Evolutionary conservation across 441 rosid species (phyloP).

Genomic region (Brassica balearica): DNA sequence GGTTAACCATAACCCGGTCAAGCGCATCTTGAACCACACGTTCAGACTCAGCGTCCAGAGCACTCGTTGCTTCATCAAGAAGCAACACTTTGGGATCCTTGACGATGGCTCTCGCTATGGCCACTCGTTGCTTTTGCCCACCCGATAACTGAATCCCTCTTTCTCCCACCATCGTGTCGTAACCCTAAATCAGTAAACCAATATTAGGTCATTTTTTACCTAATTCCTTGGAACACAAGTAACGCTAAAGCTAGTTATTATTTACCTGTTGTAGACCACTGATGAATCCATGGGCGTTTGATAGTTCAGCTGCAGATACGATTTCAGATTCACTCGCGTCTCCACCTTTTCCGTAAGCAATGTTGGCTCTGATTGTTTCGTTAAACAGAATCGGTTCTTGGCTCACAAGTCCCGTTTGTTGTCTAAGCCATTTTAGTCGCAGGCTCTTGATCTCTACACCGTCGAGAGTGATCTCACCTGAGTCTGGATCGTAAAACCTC

Average conservation of each 20-base stretch:
- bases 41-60: slow-evolving; percentile 77
- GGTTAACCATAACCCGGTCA: slow-evolving; percentile 63
- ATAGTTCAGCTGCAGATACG: slow-evolving; percentile 45
- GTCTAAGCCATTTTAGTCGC: slow-evolving; percentile 49
- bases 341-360: slow-evolving; percentile 51
- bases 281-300: slow-evolving; percentile 49
- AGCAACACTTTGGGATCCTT: slow-evolving; percentile 67
- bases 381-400: slow-evolving; percentile 57
- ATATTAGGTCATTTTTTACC: slow-evolving; percentile 16
- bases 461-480: slow-evolving; percentile 50
- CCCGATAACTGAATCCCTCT: slow-evolving; percentile 75
- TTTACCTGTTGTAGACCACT: slow-evolving; percentile 47
- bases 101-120: slow-evolving; percentile 75
- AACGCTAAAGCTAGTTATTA: slow-evolving; percentile 18
- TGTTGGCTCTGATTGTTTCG: slow-evolving; percentile 52
- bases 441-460: slow-evolving; percentile 46
- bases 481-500: slow-evolving; percentile 49
- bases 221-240: neutral
- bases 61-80: slow-evolving; percentile 80
- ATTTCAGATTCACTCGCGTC: slow-evolving; percentile 50
- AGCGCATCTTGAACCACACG: slow-evolving; percentile 76
- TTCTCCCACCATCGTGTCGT: slow-evolving; percentile 71
- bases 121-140: slow-evolving; percentile 81
- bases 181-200: slow-evolving; percentile 52
- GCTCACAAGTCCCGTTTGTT: slow-evolving; percentile 53